Percentiles rank a stretch among this genome's conserved stretches.
Evolutionary conservation across 2,329 filamentous ascomycete species (phyloP).

Genomic region (Colletotrichum caudatum): DNA sequence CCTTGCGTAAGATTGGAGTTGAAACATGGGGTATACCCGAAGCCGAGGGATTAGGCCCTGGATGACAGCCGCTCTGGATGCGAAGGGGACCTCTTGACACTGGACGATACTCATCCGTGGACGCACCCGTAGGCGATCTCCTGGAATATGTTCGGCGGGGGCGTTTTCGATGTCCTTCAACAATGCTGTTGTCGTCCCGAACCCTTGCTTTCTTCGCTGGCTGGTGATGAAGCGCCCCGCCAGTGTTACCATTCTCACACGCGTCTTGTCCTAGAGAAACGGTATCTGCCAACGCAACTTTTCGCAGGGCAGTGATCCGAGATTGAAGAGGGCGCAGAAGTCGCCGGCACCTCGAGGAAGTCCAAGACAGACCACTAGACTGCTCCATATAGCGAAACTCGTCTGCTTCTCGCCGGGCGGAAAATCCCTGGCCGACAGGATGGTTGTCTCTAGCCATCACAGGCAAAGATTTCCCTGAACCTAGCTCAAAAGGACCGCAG

Average conservation of each 20-base stretch:
- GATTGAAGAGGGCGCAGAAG: constrained; percentile 61
- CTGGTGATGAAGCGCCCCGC: neutral
- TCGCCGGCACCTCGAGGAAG: constrained; percentile 60
- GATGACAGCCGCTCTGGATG: neutral
- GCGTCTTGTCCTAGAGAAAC: neutral
- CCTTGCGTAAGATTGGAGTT: constrained; percentile 36
- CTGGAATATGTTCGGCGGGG: constrained; percentile 39
- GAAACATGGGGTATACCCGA: constrained; percentile 22
- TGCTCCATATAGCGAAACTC: neutral
- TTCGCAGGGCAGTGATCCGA: constrained; percentile 56
- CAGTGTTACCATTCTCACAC: neutral
- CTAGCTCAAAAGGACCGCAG: neutral
- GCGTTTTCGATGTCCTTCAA: constrained; percentile 42
- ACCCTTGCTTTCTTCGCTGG: constrained; percentile 14
- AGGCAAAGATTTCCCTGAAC: neutral
- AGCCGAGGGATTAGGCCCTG: neutral
- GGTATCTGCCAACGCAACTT: constrained; percentile 47
- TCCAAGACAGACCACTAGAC: constrained; percentile 51
- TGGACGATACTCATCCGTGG: neutral
- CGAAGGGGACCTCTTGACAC: neutral
- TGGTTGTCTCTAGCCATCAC: neutral
- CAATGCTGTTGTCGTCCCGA: constrained; percentile 18
- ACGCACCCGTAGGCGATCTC: constrained; percentile 3
- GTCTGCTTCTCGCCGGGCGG: neutral
- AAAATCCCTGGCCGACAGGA: too few relatives aligned